A percentile compares a stretch with the other conserved stretches of the same genome.
Evolutionary conservation across 2,329 filamentous ascomycete genomes (phyloP).

Genomic region (Penicillium sp.): DNA sequence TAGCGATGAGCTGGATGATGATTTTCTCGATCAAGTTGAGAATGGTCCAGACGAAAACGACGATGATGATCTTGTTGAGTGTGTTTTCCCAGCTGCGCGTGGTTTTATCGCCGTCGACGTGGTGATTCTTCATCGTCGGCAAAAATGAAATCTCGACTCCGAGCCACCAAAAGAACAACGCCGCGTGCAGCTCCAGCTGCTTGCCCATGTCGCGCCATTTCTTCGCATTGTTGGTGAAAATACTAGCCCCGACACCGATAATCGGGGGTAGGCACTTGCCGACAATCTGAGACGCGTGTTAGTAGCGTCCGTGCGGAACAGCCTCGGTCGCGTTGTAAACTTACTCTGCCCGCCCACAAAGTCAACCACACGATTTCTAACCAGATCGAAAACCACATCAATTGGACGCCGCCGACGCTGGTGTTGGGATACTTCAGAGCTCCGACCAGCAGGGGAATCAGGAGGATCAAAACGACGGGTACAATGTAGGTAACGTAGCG

Average conservation of each 20-base stretch:
- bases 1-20: conserved; percentile 90
- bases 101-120: conserved; percentile 51
- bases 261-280: conserved; percentile 64
- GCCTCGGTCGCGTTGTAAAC: conserved; percentile 13
- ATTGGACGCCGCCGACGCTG: conserved; percentile 69
- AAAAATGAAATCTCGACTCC: conserved; percentile 82
- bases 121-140: conserved; percentile 72
- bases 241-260: conserved; percentile 63
- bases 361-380: conserved; percentile 90
- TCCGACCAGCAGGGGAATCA: conserved; percentile 68
- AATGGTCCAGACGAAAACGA: conserved; percentile 73
- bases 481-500: conserved; percentile 71
- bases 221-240: conserved; percentile 82
- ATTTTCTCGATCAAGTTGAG: conserved; percentile 91
- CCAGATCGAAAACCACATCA: conserved; percentile 95
- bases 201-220: conserved; percentile 91
- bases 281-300: conserved; percentile 46
- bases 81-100: conserved; percentile 69
- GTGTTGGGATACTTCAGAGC: conserved; percentile 58
- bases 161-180: conserved; percentile 89
- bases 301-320: background rate
- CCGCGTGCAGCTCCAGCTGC: conserved; percentile 78
- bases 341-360: conserved; percentile 70
- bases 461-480: conserved; percentile 61
- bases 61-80: conserved; percentile 81